Conservation (phyloP, 2,329 filamentous ascomycete species). For the Fusarium xylarioides region DNA sequence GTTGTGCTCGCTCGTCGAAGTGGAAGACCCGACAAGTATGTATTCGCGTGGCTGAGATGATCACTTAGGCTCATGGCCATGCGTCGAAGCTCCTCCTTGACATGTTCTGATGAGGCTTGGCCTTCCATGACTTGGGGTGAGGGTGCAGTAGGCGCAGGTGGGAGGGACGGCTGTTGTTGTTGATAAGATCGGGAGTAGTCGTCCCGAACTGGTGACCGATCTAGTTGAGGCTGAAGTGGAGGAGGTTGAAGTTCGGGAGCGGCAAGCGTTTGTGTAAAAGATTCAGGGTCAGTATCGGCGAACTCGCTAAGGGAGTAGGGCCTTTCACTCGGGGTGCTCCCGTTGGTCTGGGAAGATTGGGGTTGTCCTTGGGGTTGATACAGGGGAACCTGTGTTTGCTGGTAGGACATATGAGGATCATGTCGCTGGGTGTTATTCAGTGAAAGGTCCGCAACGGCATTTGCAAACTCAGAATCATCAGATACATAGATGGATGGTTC, state of each 20-base stretch:
- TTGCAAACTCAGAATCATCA: slow-evolving; percentile 63
- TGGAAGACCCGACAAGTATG: slow-evolving; percentile 54
- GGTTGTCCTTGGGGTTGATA: slow-evolving; percentile 12
- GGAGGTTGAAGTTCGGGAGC: slow-evolving; percentile 38
- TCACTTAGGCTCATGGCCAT: slow-evolving; percentile 60
- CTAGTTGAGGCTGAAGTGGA: slow-evolving; percentile 35
- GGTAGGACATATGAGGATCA: slow-evolving; percentile 28
- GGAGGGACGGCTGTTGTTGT: slow-evolving; percentile 28
- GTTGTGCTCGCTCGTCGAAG: slow-evolving; percentile 48
- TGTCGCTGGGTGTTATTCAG: slow-evolving; percentile 36
- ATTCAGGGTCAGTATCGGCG: slow-evolving; percentile 53
- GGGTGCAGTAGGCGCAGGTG: slow-evolving; percentile 57
- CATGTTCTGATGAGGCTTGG: slow-evolving; percentile 59
- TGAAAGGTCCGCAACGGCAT: slow-evolving; percentile 46
- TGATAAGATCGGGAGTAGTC: slow-evolving; percentile 23
- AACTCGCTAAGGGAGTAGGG: slow-evolving; percentile 54
- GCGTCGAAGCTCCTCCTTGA: slow-evolving; percentile 60
- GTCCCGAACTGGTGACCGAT: slow-evolving; percentile 29
- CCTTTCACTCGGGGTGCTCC: slow-evolving; percentile 33
- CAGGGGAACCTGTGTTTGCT: slow-evolving; percentile 33
- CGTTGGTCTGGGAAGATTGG: slow-evolving; percentile 25
- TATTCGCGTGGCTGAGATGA: slow-evolving; percentile 57
- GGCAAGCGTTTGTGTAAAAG: slow-evolving; percentile 45
- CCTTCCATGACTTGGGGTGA: slow-evolving; percentile 64
- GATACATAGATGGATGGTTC: slow-evolving; percentile 70